Base-by-base conservation (phyloP, 2,329 filamentous ascomycete genomes). In the Cryphonectria naterciae region DNA sequence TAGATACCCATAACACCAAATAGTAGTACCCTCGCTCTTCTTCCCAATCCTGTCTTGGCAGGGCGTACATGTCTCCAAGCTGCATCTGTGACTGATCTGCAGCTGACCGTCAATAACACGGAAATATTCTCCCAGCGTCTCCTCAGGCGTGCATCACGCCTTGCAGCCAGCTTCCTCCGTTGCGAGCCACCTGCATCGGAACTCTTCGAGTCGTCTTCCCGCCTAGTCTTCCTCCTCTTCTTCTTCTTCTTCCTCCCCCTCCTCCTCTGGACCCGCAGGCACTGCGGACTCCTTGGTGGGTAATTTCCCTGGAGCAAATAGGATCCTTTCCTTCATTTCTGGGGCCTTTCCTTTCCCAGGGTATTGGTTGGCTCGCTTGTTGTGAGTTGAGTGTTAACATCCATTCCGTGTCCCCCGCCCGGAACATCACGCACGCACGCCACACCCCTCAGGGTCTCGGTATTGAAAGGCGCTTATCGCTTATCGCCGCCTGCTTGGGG, bases 401-500 rank as follows among this genome's bases (percentile, higher is more conserved):
- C 52, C 52, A 28, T 37, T 60, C 56, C 46, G 46, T n/a, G 1
- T 49, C 32, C 56, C 28, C 17, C 56, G 17, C 17, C 25, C 5
- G 56, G 56, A 37, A 2, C 17, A 22, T 13, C 13, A 32, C 7
- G 25, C 28, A n/a, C 32, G 32, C 28, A 32, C 13, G 15, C 25
- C 25, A 19, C 56, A 19, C 56, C 15, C 56, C 56, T 37, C 17
- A 22, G 56, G 56, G 56, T 60, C 28, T 28, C 56, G 32, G 17
- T 60, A 58, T 6, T 61, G 58, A 61, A n/a, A n/a, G 19, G 37
- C 25, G 64, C 65, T 63, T 68, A 63, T 63, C 56, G 39, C 62
- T 71, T 69, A 71, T 72, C 72, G 56, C 63, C 25, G 54, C n/a
- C 22, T 61, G 60, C 22, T 22, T 7, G 22, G 19, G 56, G 46